phyloP scores from a whole-genome alignment of 345 rosid species.

The Clarkia xantiana region DNA sequence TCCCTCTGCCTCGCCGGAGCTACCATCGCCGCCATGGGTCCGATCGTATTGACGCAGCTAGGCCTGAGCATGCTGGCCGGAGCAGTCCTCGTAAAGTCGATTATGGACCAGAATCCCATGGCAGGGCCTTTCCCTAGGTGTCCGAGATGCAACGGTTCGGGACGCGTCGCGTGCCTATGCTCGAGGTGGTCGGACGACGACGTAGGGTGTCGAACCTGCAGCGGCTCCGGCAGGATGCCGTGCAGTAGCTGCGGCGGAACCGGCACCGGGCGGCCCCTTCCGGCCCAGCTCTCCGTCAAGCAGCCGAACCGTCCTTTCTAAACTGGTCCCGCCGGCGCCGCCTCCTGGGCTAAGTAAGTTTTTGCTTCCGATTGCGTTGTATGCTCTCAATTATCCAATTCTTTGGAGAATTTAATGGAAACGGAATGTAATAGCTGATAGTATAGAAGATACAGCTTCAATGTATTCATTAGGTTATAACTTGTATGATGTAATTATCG shows the following conservation, averaged over 20 bases:
- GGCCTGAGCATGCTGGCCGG: slow-evolving; percentile 88
- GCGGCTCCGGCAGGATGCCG: slow-evolving; percentile 76
- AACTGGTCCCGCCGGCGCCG: slow-evolving; percentile 1
- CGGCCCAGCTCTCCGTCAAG: slow-evolving; percentile 54
- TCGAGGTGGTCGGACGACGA: slow-evolving; percentile 92
- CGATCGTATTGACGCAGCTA: slow-evolving; percentile 62
- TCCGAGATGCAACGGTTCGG: slow-evolving; percentile 72
- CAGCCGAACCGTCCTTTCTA: slow-evolving; percentile 32
- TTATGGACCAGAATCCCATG: slow-evolving; percentile 83
- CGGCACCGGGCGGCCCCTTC: slow-evolving; percentile 78
- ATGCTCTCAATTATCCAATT: no score
- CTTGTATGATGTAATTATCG: no score
- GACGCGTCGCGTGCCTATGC: slow-evolving; percentile 64
- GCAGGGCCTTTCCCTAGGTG: slow-evolving; percentile 62
- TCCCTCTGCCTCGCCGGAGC: background rate
- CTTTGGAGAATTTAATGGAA: no score
- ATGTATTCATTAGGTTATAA: no score
- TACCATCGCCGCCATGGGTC: slow-evolving; percentile 30
- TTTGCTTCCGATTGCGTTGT: no score
- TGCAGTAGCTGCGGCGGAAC: slow-evolving; percentile 86
- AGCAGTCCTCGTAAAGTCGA: slow-evolving; percentile 65
- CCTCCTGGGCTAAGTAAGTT: no score
- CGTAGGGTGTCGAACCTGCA: slow-evolving; percentile 69
- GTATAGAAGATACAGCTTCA: no score
- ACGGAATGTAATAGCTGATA: no score